phyloP scores from a whole-genome alignment of 106 monocot species.

The Platanthera zijinensis region DNA sequence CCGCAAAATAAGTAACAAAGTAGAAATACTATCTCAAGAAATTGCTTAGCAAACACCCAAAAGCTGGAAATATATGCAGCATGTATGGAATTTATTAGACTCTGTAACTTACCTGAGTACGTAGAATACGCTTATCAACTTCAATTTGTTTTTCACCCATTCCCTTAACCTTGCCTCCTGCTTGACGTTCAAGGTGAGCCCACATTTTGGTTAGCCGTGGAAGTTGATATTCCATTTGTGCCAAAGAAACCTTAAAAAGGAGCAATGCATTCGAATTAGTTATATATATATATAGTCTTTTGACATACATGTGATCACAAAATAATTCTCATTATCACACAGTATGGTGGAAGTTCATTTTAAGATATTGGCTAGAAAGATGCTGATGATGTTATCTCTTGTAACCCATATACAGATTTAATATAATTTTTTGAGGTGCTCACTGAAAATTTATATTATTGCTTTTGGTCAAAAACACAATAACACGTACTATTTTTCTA shows the following conservation, averaged over 20 bases:
- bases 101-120: slow-evolving; percentile 61
- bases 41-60: not conserved
- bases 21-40: not conserved
- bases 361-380: not conserved
- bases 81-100: not conserved
- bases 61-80: not conserved
- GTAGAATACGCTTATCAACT: slow-evolving; percentile 95
- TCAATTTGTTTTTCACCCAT: slow-evolving; percentile 99
- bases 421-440: not conserved
- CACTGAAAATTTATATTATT: not conserved
- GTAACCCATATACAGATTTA: not conserved
- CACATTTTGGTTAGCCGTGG: slow-evolving; percentile 97
- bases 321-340: not conserved
- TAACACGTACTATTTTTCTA: not conserved
- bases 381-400: not conserved
- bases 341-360: not conserved
- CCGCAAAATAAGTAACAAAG: not conserved
- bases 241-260: slow-evolving; percentile 75
- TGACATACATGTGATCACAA: not conserved
- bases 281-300: not conserved
- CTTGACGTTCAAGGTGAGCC: slow-evolving; percentile 95
- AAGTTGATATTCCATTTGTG: slow-evolving; percentile 99
- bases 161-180: slow-evolving; percentile 93
- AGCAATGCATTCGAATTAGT: not conserved
- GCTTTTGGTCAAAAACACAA: not conserved